Base-by-base conservation (phyloP, 352 stramenopile species). In the Pythium apleroticum region DNA sequence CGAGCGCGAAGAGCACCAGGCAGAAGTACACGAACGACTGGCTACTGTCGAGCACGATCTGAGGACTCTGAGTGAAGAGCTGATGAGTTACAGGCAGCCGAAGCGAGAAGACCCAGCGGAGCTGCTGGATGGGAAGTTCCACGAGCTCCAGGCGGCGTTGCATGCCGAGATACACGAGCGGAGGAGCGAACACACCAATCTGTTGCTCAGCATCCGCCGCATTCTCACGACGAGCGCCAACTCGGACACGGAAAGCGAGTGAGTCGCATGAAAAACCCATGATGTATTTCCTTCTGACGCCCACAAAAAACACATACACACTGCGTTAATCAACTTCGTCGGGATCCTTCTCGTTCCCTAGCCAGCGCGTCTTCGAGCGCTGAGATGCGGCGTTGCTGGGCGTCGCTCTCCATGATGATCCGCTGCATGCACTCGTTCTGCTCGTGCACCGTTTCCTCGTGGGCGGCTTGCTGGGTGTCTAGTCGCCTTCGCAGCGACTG, bases 351-450 rank as follows among this genome's bases (percentile, higher is more conserved):
- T 48, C 41, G 41, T 19, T 48, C 41, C 0, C n/a, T 7, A 25
- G 10, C 41, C 19, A 48, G n/a, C 4, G 41, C 19, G n/a, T 1
- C 41, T 22, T 48, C 41, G 17, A 48, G n/a, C 17, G 7, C 41
- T 22, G 24, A 15, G 4, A 48, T 48, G 5, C 41, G 41, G 5
- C 41, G 15, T 24, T 48, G 41, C 41, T 48, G 41, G 17, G 12
- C 41, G 41, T n/a, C 41, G 41, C 41, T 48, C 19, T 48, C 41
- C n/a, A 48, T 25, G 41, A 48, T 48, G 2, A 48, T 48, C 19
- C 41, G 11, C n/a, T 48, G 15, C 41, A 48, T 48, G 41, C 41
- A 48, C 19, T 48, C 41, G n/a, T 48, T 48, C 41, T 48, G 41
- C 17, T 48, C 41, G 17, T n/a, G n/a, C n/a, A n/a, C n/a, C n/a